phyloP scores from a whole-genome alignment of 2,329 filamentous ascomycete species.

The Westerdykella ornata region DNA sequence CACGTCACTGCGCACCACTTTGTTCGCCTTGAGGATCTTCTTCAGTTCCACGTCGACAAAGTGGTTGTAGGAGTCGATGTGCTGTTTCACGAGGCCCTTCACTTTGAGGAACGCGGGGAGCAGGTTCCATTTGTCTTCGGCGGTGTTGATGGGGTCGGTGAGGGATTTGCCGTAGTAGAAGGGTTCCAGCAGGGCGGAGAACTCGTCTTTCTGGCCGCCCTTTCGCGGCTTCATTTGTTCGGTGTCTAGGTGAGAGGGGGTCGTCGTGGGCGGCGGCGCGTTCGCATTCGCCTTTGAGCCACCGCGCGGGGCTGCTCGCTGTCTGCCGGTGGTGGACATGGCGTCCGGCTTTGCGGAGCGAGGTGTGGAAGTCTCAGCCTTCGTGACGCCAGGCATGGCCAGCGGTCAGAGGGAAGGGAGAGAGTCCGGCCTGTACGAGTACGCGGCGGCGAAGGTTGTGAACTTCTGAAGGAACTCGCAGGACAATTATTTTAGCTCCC shows the following conservation, averaged over 20 bases:
- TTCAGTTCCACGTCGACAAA: conserved; percentile 96
- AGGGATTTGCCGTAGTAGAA: conserved; percentile 64
- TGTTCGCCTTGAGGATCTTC: conserved; percentile 90
- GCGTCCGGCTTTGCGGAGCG: conserved; percentile 1
- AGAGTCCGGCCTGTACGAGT: neutral
- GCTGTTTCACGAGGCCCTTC: conserved; percentile 93
- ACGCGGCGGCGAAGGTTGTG: neutral
- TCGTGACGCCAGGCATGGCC: too few species aligned
- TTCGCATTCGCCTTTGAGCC: conserved; percentile 1
- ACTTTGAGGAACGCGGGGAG: conserved; percentile 96
- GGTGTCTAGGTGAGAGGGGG: neutral
- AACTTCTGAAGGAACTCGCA: neutral
- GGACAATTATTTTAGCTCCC: conserved; percentile 1
- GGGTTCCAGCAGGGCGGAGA: conserved; percentile 60
- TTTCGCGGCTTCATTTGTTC: neutral
- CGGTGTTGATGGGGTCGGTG: conserved; percentile 63
- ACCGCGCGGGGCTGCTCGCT: conserved; percentile 5
- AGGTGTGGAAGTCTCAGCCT: neutral
- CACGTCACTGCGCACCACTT: conserved; percentile 81
- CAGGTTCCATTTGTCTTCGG: conserved; percentile 90
- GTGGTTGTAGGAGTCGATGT: conserved; percentile 98
- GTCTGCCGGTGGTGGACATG: conserved; percentile 3
- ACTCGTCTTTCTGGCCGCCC: conserved; percentile 42
- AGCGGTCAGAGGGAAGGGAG: neutral
- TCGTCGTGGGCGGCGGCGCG: neutral